Conservation (phyloP, 805 yeast genomes). For the Myxozyma mucilagina region DNA sequence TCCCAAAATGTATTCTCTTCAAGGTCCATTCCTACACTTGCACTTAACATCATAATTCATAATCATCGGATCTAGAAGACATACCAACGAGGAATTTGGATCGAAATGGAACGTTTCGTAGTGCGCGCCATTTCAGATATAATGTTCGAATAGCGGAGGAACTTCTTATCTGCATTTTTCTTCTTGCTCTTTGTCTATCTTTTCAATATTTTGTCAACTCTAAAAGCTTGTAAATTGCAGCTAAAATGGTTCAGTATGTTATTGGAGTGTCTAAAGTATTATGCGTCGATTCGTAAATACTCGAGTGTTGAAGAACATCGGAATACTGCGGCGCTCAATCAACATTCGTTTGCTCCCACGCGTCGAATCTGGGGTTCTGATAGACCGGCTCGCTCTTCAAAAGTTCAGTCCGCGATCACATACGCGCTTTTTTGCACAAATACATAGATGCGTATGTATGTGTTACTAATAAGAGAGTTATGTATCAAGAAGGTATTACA, state of each 20-base stretch:
- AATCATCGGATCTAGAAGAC: not conserved
- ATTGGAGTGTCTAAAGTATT: not conserved
- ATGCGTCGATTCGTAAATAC: not conserved
- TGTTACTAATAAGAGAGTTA: too few relatives aligned
- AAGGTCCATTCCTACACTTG: slow-evolving; percentile 61
- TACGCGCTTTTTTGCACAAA: too few relatives aligned
- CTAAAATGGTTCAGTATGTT: not conserved
- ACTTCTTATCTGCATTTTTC: slow-evolving; percentile 6
- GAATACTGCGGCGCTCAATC: not conserved
- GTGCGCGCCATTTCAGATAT: slow-evolving; percentile 58
- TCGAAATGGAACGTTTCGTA: slow-evolving; percentile 67
- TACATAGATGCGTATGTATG: too few relatives aligned
- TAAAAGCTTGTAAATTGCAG: not conserved
- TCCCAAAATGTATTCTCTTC: slow-evolving; percentile 89
- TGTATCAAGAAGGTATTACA: too few relatives aligned
- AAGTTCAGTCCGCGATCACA: too few relatives aligned
- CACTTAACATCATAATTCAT: not conserved
- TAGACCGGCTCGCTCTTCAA: too few relatives aligned
- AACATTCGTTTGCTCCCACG: not conserved
- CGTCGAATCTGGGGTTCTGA: too few relatives aligned
- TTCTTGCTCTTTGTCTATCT: not conserved
- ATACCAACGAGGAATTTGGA: slow-evolving; percentile 59
- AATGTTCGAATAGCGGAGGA: slow-evolving; percentile 7
- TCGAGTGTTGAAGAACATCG: not conserved
- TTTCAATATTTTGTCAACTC: not conserved